Base-by-base conservation (phyloP, 495 filamentous ascomycete species). In the Aspergillus taichungensis region DNA sequence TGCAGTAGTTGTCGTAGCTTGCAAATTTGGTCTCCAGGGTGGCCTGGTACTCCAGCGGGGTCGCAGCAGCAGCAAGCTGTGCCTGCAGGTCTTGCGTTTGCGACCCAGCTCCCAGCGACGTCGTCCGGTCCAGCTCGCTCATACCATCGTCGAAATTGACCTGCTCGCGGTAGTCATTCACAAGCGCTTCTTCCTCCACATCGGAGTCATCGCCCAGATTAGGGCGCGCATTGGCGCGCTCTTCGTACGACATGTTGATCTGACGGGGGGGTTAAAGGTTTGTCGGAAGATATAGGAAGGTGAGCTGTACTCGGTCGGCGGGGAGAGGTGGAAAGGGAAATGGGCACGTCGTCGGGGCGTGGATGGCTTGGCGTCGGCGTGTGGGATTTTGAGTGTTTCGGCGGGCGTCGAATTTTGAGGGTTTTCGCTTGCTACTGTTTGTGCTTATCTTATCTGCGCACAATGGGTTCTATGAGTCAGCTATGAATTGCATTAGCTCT, bases 1-100 rank as follows among this genome's bases (percentile, higher is more conserved):
- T 92, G 83, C 94, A 97, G 77, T 98, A 98, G 66, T 88, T 87
- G 69, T 98, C 94, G 75, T 98, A 98, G 73, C 92, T 98, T 58
- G 81, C 78, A 71, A 97, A 95, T 68, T 96, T 96, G 61, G 83
- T 85, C 65, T 95, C 91, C 45, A 98, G 75, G 12, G 87, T 85
- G 31, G 94, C 94, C 57, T 88, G 84, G 71, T 89, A 96, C 58
- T 98, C 92, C 55, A 98, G 72, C 39, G 94, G 92, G 62, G 88
- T 89, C 52, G 92, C 92, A 43, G 94, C 94, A 50, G 87, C 85
- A 37, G 78, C 77, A 40, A 98, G 75, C 69, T 89, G 84, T 55
- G 85, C 83, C 66, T 96, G 90, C 55, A 98, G 87, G 61, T 97
- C 92, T 54, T 81, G 74, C 74, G 84, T 50, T 53, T 72, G 61